Percentiles rank a stretch among this genome's conserved stretches.
These are phyloP conservation scores for Priceomyces medius DNA, from an alignment of 805 yeast species.

Conservation along the genomic window DNA sequence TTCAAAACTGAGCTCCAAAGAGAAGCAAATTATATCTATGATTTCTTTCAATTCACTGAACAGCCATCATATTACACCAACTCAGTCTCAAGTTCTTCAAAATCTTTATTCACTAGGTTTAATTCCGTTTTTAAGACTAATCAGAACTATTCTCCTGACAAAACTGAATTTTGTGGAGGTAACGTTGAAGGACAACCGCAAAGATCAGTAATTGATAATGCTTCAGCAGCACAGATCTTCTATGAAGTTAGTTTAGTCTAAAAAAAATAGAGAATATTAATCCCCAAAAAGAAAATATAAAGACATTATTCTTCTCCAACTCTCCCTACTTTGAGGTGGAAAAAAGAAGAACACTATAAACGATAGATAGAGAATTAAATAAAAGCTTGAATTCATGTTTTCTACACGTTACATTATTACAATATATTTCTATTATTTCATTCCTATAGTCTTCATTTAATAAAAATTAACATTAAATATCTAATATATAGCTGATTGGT, in stretches of 20 bases:
- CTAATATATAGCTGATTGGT: too few species aligned
- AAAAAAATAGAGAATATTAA: not conserved
- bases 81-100: not conserved
- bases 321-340: too few species aligned
- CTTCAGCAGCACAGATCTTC: constrained; percentile 22
- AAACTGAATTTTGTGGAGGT: not conserved
- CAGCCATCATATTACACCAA: not conserved
- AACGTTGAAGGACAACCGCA: constrained; percentile 7
- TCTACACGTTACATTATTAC: too few species aligned
- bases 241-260: constrained; percentile 8
- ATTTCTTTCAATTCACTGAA: not conserved
- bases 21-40: not conserved
- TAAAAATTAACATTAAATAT: too few species aligned
- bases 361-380: too few species aligned
- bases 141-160: not conserved
- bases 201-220: constrained; percentile 17
- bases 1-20: not conserved
- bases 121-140: not conserved
- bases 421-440: too few species aligned
- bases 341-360: too few species aligned
- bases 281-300: not conserved
- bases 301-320: too few species aligned
- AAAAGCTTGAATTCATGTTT: too few species aligned
- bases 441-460: too few species aligned
- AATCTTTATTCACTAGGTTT: not conserved